Conservation (phyloP, 1,284 basidiomycete species). For the Mycosarcoma mackinlayi region DNA sequence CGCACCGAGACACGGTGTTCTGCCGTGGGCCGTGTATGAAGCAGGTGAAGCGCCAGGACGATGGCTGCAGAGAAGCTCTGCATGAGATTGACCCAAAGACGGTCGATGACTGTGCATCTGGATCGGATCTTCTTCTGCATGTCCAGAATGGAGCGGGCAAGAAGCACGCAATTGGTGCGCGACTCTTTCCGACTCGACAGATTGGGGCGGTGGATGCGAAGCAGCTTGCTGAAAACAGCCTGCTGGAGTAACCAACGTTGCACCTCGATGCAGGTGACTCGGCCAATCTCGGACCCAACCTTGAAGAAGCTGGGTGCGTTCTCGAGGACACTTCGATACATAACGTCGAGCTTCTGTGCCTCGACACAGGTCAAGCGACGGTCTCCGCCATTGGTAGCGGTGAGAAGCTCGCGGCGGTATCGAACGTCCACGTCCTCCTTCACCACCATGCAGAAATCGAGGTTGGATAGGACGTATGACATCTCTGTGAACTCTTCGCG, state of each 20-base stretch:
- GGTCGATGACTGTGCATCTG: slow-evolving; percentile 58
- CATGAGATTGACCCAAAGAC: slow-evolving; percentile 60
- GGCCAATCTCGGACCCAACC: slow-evolving; percentile 54
- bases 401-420: slow-evolving; percentile 39
- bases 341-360: slow-evolving; percentile 39
- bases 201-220: slow-evolving; percentile 59
- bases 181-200: slow-evolving; percentile 53
- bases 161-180: slow-evolving; percentile 59
- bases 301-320: slow-evolving; percentile 58
- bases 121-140: slow-evolving; percentile 62
- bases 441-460: slow-evolving; percentile 54
- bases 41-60: slow-evolving; percentile 62
- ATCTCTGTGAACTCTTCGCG: slow-evolving; percentile 61
- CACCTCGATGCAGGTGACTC: slow-evolving; percentile 54
- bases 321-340: slow-evolving; percentile 55
- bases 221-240: slow-evolving; percentile 61
- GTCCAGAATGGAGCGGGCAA: slow-evolving; percentile 62
- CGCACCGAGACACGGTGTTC: slow-evolving; percentile 54
- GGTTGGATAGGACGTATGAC: slow-evolving; percentile 53
- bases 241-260: slow-evolving; percentile 65
- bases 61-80: slow-evolving; percentile 62
- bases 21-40: slow-evolving; percentile 50
- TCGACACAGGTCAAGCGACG: slow-evolving; percentile 47
- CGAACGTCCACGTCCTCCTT: slow-evolving; percentile 57
- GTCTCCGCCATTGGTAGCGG: slow-evolving; percentile 37